phyloP scores from a whole-genome alignment of 192 early-diverging fungal species.

The Backusella macrospora region DNA sequence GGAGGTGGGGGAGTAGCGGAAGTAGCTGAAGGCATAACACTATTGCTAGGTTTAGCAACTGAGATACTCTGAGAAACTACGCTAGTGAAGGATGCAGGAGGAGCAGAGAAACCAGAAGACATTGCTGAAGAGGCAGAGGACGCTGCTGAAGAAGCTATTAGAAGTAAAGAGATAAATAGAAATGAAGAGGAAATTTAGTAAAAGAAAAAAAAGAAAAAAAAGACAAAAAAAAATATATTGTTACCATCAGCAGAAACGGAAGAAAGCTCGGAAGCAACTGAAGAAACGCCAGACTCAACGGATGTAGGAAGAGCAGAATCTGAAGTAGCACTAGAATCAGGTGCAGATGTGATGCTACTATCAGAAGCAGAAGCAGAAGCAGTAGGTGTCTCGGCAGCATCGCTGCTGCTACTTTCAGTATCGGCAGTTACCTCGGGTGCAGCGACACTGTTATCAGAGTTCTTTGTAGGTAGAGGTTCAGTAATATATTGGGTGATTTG shows the following conservation, averaged over 20 bases:
- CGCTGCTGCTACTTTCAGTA: neutral
- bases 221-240: neutral
- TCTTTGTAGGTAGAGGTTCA: constrained; percentile 1
- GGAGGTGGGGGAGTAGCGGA: neutral
- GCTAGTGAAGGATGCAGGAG: constrained; percentile 6
- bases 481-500: constrained; percentile 8
- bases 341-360: neutral
- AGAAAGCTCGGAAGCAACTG: neutral
- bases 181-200: neutral
- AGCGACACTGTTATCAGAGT: neutral
- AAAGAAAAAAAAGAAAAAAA: neutral
- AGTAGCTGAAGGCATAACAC: neutral
- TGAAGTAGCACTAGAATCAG: neutral
- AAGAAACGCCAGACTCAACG: constrained; percentile 1
- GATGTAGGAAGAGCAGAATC: neutral
- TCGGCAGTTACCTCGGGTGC: neutral
- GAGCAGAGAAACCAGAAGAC: neutral
- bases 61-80: neutral
- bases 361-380: constrained; percentile 11
- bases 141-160: neutral
- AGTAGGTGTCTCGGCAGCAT: constrained; percentile 7
- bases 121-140: neutral
- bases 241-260: constrained; percentile 9
- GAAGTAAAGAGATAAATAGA: neutral
- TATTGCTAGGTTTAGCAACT: neutral